Evolutionary conservation across 495 filamentous ascomycete genomes (phyloP).

Genomic region (Hyaloscypha variabilis): DNA sequence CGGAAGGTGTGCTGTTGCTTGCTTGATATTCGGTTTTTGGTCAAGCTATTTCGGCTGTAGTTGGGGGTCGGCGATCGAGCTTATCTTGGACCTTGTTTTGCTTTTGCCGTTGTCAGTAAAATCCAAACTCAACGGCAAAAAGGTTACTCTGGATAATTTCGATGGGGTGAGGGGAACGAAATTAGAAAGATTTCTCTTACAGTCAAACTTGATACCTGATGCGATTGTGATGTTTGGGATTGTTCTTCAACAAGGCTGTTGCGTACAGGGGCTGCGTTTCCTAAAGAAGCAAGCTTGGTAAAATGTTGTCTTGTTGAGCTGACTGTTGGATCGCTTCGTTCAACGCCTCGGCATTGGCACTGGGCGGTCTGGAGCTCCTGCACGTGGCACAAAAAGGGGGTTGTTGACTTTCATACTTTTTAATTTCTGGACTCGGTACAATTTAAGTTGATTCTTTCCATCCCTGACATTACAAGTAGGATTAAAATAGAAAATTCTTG

Average conservation of each 20-base stretch:
- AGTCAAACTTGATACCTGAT: constrained; percentile 1
- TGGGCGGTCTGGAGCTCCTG: background rate
- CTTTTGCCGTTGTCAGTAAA: constrained; percentile 1
- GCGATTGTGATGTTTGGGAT: background rate
- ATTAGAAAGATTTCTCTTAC: background rate
- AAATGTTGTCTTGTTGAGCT: constrained; percentile 23
- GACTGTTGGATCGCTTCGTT: constrained; percentile 13
- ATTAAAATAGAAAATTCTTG: too few species aligned
- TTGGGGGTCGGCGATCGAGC: constrained; percentile 2
- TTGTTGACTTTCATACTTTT: background rate
- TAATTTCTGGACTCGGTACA: too few species aligned
- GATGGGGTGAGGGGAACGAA: background rate
- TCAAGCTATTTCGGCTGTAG: background rate
- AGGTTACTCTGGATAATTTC: background rate
- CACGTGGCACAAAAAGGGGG: background rate
- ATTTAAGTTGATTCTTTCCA: too few species aligned
- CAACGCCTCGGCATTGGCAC: constrained; percentile 18
- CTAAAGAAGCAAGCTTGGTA: constrained; percentile 6
- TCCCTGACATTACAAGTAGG: too few species aligned
- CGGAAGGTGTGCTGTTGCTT: background rate
- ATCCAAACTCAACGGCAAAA: background rate
- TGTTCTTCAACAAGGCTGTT: constrained; percentile 16
- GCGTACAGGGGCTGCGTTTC: background rate
- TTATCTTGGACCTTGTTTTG: background rate
- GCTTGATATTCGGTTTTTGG: background rate